A percentile compares a stretch with the other conserved stretches of the same genome.
phyloP scores from a whole-genome alignment of 768 basidiomycete species.

The Suillus clintonianus region DNA sequence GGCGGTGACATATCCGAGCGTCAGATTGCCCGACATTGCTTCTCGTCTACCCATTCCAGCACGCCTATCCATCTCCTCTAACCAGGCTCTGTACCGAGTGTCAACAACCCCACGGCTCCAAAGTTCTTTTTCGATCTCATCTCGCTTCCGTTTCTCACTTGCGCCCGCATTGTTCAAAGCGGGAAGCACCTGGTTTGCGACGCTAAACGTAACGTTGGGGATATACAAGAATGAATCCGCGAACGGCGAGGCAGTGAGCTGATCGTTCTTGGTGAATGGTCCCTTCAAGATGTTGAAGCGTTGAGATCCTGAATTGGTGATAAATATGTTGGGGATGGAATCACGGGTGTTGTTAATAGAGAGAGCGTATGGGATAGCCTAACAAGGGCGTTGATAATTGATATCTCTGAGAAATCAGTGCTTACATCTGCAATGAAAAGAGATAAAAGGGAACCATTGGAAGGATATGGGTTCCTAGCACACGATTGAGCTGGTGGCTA shows the following conservation, averaged over 20 bases:
- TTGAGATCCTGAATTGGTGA: constrained; percentile 62
- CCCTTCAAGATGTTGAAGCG: constrained; percentile 72
- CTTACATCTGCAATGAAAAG: constrained; percentile 52
- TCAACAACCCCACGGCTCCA: constrained; percentile 52
- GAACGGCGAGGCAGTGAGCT: constrained; percentile 75
- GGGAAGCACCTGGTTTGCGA: constrained; percentile 56
- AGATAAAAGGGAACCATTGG: constrained; percentile 59
- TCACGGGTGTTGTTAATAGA: constrained; percentile 65
- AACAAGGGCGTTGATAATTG: background rate
- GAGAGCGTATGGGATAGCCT: constrained; percentile 59
- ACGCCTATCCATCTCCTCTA: constrained; percentile 54
- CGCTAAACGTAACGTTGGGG: constrained; percentile 47
- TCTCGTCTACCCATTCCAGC: constrained; percentile 37
- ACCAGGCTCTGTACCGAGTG: constrained; percentile 53
- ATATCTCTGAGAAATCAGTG: background rate
- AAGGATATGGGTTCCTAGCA: constrained; percentile 60
- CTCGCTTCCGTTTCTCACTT: constrained; percentile 33
- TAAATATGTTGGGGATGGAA: constrained; percentile 60
- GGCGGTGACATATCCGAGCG: constrained; percentile 73
- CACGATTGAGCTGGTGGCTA: background rate
- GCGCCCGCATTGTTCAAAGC: constrained; percentile 51
- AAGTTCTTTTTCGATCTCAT: constrained; percentile 22
- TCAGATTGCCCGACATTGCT: constrained; percentile 49
- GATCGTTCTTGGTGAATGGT: constrained; percentile 78
- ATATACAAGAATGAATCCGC: constrained; percentile 64